Evolutionary conservation across 2,329 filamentous ascomycete genomes (phyloP).

Genomic region (Lachnellula subtilissima): DNA sequence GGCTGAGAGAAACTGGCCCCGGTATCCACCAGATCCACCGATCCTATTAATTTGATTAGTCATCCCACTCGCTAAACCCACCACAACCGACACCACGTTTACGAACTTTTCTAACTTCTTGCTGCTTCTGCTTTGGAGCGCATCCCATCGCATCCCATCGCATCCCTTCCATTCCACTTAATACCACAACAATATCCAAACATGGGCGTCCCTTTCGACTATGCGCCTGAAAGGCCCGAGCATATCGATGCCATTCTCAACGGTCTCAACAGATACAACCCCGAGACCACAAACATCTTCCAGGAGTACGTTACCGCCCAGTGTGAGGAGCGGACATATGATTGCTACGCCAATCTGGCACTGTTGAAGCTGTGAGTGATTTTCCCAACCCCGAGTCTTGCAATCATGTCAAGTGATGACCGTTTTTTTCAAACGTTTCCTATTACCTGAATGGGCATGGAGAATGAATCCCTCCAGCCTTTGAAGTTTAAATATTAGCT

Average conservation of each 20-base stretch:
- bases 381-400: conserved; percentile 9
- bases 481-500: conserved; percentile 71
- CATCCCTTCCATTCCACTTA: no score
- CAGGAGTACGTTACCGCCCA: conserved; percentile 93
- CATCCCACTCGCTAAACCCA: no score
- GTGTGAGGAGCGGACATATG: conserved; percentile 90
- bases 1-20: no score
- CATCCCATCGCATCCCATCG: no score
- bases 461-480: conserved; percentile 50
- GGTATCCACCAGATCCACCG: no score
- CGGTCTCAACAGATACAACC: conserved; percentile 97
- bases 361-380: conserved; percentile 88
- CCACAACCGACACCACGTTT: no score
- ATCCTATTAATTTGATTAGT: conserved; percentile 26
- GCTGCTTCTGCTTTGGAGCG: no score
- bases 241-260: conserved; percentile 92
- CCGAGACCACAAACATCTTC: conserved; percentile 87
- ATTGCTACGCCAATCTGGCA: conserved; percentile 95
- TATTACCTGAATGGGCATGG: conserved; percentile 82
- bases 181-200: not conserved
- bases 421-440: conserved; percentile 78
- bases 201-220: conserved; percentile 60
- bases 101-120: no score
- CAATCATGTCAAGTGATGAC: conserved; percentile 60
- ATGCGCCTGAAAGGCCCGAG: conserved; percentile 85